Conservation (phyloP, 2,329 filamentous ascomycete species). For the Alternaria viburni region DNA sequence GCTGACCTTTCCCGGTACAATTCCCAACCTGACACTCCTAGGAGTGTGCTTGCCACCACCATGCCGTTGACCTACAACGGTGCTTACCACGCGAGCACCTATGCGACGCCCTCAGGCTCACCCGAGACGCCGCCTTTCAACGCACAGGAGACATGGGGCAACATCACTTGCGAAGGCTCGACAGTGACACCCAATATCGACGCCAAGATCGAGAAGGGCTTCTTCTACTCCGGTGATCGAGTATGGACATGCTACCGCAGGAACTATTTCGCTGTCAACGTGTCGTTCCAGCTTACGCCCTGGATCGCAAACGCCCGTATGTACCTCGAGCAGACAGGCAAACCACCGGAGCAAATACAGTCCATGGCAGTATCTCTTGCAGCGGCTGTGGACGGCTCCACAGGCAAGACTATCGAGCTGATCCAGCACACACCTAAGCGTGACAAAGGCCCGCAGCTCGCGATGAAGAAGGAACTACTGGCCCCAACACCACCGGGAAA, state of each 20-base stretch:
- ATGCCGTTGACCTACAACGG: slow-evolving; percentile 38
- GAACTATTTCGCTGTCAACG: slow-evolving; percentile 88
- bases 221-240: slow-evolving; percentile 75
- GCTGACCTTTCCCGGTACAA: slow-evolving; percentile 44
- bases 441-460: slow-evolving; percentile 82
- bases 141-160: slow-evolving; percentile 59
- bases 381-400: slow-evolving; percentile 78
- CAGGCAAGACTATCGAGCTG: slow-evolving; percentile 78
- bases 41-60: slow-evolving; percentile 42
- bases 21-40: slow-evolving; percentile 46
- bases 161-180: slow-evolving; percentile 66
- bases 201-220: slow-evolving; percentile 86
- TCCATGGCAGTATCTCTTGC: slow-evolving; percentile 85
- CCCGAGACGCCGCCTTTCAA: slow-evolving; percentile 54
- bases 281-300: slow-evolving; percentile 75
- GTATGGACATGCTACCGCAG: slow-evolving; percentile 93
- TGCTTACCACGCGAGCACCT: slow-evolving; percentile 23
- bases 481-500: slow-evolving; percentile 68
- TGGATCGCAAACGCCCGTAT: slow-evolving; percentile 63
- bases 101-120: slow-evolving; percentile 22
- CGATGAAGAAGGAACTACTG: slow-evolving; percentile 73
- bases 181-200: slow-evolving; percentile 74
- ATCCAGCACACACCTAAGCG: slow-evolving; percentile 92
- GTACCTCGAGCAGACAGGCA: slow-evolving; percentile 60
- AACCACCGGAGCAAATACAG: slow-evolving; percentile 64